Evolutionary conservation across 176 grass and related monocot genomes (phyloP), one percentile per base, ranked within the genome.

Genomic region (Triticum dicoccoides): DNA sequence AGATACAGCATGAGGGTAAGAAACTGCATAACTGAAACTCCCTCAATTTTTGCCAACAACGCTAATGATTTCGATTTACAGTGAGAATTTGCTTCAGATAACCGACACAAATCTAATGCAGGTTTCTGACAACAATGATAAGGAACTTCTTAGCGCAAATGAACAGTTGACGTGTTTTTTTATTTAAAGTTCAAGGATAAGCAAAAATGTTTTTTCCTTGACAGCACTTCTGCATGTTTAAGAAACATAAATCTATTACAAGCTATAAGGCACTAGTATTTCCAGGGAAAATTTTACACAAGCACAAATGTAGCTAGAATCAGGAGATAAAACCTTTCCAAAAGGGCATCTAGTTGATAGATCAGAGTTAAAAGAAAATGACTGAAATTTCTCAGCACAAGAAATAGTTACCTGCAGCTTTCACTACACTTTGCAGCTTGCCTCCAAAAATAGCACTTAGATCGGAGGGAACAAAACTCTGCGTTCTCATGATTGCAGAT

Each of bases 361-460:
- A 20, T 66, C 84, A 32, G 10, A 74, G 17, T 14, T 75, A 9
- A 64, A 34, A 11, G n/a, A 11, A 73, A 71, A 11, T 9, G 14
- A 10, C 18, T 17, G 30, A 25, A 32, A 58, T 41, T 52, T 73
- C 56, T 83, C 12, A 37, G 67, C 21, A 87, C 17, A 87, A 61
- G 17, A 67, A 65, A 85, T 27, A 76, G 37, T 58, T 91, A 99
- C 97, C 93, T 88, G 42, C n/a, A 83, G 97, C 92, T 85, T 99
- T 99, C 52, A 99, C 92, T 63, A 87, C 61, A 30, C 97, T 99
- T 87, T 85, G 93, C 44, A 96, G 87, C 84, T 99, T 87, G 52
- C 97, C 97, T 39, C 97, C 97, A 90, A 99, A 99, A 86, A 99
- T 99, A 86, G 82, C 89, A 92, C 86, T 99, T 87, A 99, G 74